Base-by-base conservation (phyloP, 208 protist species). In the Trypanosoma platydactyli region DNA sequence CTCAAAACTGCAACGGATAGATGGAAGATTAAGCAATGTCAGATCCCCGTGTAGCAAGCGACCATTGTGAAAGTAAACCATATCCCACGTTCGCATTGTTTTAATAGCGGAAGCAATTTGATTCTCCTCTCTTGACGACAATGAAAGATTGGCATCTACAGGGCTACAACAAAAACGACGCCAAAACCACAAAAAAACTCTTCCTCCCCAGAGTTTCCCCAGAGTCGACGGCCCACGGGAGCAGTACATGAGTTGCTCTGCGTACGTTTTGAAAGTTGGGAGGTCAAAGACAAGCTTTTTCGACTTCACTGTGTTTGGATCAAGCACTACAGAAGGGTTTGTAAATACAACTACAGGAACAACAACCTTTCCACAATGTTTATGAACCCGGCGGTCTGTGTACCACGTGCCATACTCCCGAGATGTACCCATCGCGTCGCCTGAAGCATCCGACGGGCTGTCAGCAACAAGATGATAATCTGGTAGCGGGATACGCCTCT, bases 261-360 rank as follows among this genome's bases (percentile, higher is more conserved):
- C 89, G 80, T 89, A 94, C 49, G 24, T 40, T 13, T 67, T 63
- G 56, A 96, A 93, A 12, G 74, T 68, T 0, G 73, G 55, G 35
- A 94, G 67, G 9, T 84, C 90, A 70, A 92, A 96, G 7, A 96
- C 84, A 64, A 83, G 69, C 55, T 80, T 69, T 59, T 89, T 89
- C 25, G 49, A 49, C 40, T 79, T 76, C 22, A 96, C 76, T 12
- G 85, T 91, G 29, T 63, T 72, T 9, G 90, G 90, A 46, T 94
- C 87, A 5, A 96, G 79, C 46, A 76, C 76, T 30, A 90, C 87
- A 1, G 57, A 30, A 22, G 76, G 77, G 67, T 90, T 79, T 3
- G 90, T 94, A 68, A 96, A 96, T 46, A 96, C 88, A n/a, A 96
- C 86, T 1, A 93, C 75, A 20, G 90, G 87, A 24, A 95, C 56